Percentiles rank a stretch among this genome's conserved stretches.
phyloP scores from a whole-genome alignment of 108 stramenopile species.

The Nannochloropsis salina region DNA sequence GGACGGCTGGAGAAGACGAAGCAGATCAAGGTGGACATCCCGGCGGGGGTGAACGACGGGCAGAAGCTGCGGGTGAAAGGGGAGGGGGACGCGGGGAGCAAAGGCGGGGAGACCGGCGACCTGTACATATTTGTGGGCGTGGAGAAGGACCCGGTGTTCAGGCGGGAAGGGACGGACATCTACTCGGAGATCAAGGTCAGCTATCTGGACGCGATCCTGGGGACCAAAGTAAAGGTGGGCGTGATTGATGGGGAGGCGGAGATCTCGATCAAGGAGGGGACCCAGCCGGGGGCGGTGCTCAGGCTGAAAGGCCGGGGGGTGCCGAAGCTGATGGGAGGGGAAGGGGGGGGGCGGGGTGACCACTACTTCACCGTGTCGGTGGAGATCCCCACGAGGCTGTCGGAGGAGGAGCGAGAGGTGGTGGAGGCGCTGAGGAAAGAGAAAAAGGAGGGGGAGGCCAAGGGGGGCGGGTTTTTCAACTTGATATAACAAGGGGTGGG shows the following conservation, averaged over 20 bases:
- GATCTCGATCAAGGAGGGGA: conserved; percentile 89
- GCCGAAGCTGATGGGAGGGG: conserved; percentile 68
- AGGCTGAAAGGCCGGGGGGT: conserved; percentile 82
- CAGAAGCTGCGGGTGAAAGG: conserved; percentile 87
- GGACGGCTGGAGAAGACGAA: conserved; percentile 83
- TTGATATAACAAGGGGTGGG: background rate
- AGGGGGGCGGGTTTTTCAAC: background rate
- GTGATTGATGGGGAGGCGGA: conserved; percentile 90
- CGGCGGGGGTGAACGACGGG: conserved; percentile 89
- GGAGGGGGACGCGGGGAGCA: conserved; percentile 92
- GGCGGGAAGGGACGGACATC: conserved; percentile 87
- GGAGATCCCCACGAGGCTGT: conserved; percentile 79
- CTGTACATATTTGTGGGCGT: conserved; percentile 90
- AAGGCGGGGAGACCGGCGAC: conserved; percentile 86
- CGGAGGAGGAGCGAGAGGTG: conserved; percentile 77
- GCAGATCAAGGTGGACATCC: conserved; percentile 90
- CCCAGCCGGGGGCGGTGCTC: conserved; percentile 93
- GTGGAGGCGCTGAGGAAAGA: conserved; percentile 60
- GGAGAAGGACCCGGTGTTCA: conserved; percentile 75
- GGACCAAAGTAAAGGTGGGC: conserved; percentile 71
- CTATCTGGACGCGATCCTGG: conserved; percentile 89
- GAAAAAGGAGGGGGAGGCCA: conserved; percentile 1
- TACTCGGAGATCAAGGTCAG: conserved; percentile 75
- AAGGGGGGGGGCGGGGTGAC: conserved; percentile 67
- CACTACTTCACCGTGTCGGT: conserved; percentile 93